These are phyloP conservation scores for Chytriomyces hyalinus DNA, from an alignment of 192 early-diverging fungal species.

Conservation along the genomic window DNA sequence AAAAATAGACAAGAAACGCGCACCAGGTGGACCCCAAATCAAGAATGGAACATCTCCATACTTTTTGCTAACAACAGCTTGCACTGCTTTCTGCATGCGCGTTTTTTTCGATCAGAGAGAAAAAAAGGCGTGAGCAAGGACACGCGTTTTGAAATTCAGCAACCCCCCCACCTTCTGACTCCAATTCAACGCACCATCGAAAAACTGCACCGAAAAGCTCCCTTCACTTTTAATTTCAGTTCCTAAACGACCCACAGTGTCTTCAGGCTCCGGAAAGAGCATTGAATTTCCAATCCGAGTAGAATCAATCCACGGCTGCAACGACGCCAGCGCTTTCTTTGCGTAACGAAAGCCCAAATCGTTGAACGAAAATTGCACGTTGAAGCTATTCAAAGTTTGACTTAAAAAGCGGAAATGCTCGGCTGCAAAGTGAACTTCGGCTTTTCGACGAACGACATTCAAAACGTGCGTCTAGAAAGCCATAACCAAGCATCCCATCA, in stretches of 20 bases:
- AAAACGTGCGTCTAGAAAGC: not conserved
- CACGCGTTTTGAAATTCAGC: not conserved
- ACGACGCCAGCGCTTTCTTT: not conserved
- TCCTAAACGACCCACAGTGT: conserved; percentile 3
- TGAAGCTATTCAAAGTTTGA: not conserved
- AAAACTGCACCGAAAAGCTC: conserved; percentile 11
- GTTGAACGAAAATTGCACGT: conserved; percentile 23
- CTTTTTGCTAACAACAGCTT: conserved; percentile 17
- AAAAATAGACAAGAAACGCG: not conserved
- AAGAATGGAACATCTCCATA: conserved; percentile 45
- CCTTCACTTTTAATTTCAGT: not conserved
- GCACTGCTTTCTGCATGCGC: conserved; percentile 32
- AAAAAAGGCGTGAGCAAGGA: not conserved
- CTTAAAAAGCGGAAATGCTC: not conserved
- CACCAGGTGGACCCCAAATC: conserved; percentile 39
- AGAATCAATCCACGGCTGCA: not conserved
- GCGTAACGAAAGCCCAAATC: not conserved
- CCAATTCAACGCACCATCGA: conserved; percentile 30
- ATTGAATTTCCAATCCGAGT: not conserved
- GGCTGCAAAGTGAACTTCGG: not conserved
- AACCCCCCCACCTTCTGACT: conserved; percentile 24
- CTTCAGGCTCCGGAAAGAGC: conserved; percentile 33
- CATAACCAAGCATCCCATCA: not conserved
- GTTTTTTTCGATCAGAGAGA: not conserved
- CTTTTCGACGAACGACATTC: conserved; percentile 3